A percentile compares a stretch with the other conserved stretches of the same genome.
Evolutionary conservation across 164 flowering plant species (phyloP).

Genomic region (Dillenia suffruticosa): DNA sequence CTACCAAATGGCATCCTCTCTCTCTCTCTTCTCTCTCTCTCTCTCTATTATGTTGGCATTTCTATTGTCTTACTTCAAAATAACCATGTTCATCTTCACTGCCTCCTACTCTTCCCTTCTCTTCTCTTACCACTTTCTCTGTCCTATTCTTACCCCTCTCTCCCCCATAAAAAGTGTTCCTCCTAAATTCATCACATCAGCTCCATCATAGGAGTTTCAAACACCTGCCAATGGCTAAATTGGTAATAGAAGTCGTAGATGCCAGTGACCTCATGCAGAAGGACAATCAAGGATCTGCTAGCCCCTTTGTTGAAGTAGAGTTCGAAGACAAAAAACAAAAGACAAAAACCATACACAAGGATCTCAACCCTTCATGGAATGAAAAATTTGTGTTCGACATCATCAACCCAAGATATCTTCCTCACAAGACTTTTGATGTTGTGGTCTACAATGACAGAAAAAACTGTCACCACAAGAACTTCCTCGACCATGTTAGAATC

Average conservation of each 20-base stretch:
- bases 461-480: conserved; percentile 50
- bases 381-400: conserved; percentile 66
- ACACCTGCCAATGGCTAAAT: conserved; percentile 36
- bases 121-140: conserved; percentile 5
- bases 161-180: background rate
- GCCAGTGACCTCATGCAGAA: conserved; percentile 87
- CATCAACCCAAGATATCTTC: conserved; percentile 34
- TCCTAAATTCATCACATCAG: background rate
- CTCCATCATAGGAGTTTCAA: background rate
- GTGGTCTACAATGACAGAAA: conserved; percentile 53
- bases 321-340: conserved; percentile 55
- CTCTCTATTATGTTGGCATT: conserved; percentile 3
- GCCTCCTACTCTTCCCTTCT: conserved; percentile 10
- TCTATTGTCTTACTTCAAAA: conserved; percentile 31
- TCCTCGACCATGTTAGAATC: conserved; percentile 78
- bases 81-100: conserved; percentile 15
- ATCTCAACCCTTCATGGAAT: conserved; percentile 76
- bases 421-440: conserved; percentile 43
- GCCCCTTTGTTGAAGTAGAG: conserved; percentile 74
- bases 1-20: conserved; percentile 19
- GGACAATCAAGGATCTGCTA: conserved; percentile 80
- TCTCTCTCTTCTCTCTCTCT: conserved; percentile 3
- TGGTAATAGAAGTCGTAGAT: conserved; percentile 73
- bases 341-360: conserved; percentile 61
- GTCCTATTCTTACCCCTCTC: background rate